Evolutionary conservation across 2,329 filamentous ascomycete species (phyloP), one percentile per base, ranked within the genome.

Genomic region (Aureobasidium sp.): DNA sequence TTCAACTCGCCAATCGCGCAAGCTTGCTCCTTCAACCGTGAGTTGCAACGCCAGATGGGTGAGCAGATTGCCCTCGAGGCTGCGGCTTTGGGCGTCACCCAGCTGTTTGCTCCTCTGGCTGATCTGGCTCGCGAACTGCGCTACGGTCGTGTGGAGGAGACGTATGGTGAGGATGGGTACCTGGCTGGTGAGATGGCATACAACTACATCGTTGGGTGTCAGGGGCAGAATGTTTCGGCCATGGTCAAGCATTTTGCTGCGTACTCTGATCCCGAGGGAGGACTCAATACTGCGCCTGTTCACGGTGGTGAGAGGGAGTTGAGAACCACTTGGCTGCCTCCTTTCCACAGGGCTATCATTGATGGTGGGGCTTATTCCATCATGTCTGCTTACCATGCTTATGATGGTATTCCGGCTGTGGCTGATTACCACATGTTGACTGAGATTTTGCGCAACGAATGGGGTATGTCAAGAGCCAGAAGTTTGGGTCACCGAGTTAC

Each of bases 211-310:
- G 77, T 74, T 54, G 83, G 86, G 25, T 73, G 89, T 1, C 86
- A 90, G 69, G 79, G 78, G 13, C 76, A 78, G 35, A 84, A 84
- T 45, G 86, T 90, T 5, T 84, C 83, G 25, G 83, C 87, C 17
- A 89, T 84, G 71, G 84, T 90, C 49, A 91, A 90, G 74, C 88
- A 91, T 69, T 90, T 87, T 69, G 85, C 84, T 13, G 88, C 81
- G 1, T 89, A 84, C 67, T 86, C 80, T 49, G 77, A 77, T 1
- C 87, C 86, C 0, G 87, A 90, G 67, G 86, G 90, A 69, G 87
- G 87, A 1, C 71, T 90, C 45, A 90, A 90, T 69, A 85, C 83
- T 9, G 85, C 79, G 0, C 80, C 80, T 5, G 79, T 82, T 0
- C 79, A 82, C 62, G 80, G 79, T 23, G 81, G 80, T 19, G 79